phyloP scores from a whole-genome alignment of 2,329 filamentous ascomycete species.

The Penicillium oxalicum region DNA sequence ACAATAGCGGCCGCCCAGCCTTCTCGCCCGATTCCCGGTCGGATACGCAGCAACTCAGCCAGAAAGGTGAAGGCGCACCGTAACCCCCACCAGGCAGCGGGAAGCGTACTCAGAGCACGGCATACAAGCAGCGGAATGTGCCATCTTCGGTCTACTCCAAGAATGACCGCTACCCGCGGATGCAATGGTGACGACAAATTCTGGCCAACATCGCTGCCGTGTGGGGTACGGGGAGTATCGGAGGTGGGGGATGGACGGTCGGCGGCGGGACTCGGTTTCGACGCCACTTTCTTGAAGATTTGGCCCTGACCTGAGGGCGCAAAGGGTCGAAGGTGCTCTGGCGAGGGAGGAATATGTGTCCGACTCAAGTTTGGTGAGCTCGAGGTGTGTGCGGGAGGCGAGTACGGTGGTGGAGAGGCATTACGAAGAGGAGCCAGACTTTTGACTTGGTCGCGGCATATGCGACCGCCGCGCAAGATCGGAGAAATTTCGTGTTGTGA shows the following conservation, averaged over 20 bases:
- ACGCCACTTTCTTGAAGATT: constrained; percentile 27
- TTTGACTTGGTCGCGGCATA: constrained; percentile 31
- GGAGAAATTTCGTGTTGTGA: neutral
- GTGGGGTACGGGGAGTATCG: constrained; percentile 25
- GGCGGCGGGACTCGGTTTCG: constrained; percentile 20
- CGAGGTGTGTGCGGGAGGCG: constrained; percentile 22
- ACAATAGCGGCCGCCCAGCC: constrained; percentile 37
- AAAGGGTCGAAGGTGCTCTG: constrained; percentile 11
- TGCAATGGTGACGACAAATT: constrained; percentile 48
- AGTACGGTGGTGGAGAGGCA: constrained; percentile 33
- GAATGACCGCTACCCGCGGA: constrained; percentile 69
- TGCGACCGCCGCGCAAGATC: constrained; percentile 29
- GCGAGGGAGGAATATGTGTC: constrained; percentile 10
- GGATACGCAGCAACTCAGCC: constrained; percentile 53
- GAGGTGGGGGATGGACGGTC: constrained; percentile 27
- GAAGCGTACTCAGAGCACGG: constrained; percentile 64
- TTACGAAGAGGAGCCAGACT: constrained; percentile 39
- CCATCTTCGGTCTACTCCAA: constrained; percentile 67
- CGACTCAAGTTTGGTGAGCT: constrained; percentile 22
- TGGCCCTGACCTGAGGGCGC: constrained; percentile 11
- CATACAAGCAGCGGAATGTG: constrained; percentile 67
- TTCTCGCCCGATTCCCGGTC: constrained; percentile 39
- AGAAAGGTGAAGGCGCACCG: constrained; percentile 64
- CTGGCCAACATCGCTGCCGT: constrained; percentile 26
- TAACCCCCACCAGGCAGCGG: constrained; percentile 66